phyloP scores from a whole-genome alignment of 139 green algal genomes.

The Limnomonas spitsbergensis region DNA sequence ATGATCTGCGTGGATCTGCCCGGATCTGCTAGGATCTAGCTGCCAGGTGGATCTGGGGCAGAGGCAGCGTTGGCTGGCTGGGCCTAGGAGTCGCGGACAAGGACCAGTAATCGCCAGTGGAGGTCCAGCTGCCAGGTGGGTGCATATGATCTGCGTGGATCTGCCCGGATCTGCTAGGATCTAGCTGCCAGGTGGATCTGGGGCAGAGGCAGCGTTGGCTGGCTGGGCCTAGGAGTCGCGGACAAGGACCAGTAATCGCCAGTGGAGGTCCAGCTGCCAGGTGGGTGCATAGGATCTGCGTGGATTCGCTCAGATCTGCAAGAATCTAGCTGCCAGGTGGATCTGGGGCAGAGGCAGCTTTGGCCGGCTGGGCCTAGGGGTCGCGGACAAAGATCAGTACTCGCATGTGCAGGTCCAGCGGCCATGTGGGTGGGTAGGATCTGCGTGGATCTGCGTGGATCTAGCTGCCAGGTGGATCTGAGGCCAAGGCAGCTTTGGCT shows the following conservation, averaged over 20 bases:
- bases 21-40: too few relatives aligned
- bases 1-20: too few relatives aligned
- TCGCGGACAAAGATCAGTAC: too few relatives aligned
- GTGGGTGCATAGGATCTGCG: too few relatives aligned
- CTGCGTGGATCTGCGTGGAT: too few relatives aligned
- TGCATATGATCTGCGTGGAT: too few relatives aligned
- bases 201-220: background rate
- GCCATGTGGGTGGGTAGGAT: too few relatives aligned
- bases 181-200: background rate
- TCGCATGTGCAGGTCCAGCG: too few relatives aligned
- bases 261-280: background rate
- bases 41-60: background rate
- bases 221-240: conserved; percentile 3
- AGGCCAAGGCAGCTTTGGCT: background rate
- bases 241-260: background rate
- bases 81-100: conserved; percentile 3
- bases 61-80: background rate
- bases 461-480: background rate
- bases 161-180: too few relatives aligned
- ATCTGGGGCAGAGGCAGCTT: background rate
- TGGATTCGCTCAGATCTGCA: too few relatives aligned
- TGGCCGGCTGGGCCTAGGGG: background rate
- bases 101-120: background rate
- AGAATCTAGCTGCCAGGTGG: background rate
- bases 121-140: background rate